Conservation (phyloP, 176 grass and related monocot genomes). For the Triticum monococcum region DNA sequence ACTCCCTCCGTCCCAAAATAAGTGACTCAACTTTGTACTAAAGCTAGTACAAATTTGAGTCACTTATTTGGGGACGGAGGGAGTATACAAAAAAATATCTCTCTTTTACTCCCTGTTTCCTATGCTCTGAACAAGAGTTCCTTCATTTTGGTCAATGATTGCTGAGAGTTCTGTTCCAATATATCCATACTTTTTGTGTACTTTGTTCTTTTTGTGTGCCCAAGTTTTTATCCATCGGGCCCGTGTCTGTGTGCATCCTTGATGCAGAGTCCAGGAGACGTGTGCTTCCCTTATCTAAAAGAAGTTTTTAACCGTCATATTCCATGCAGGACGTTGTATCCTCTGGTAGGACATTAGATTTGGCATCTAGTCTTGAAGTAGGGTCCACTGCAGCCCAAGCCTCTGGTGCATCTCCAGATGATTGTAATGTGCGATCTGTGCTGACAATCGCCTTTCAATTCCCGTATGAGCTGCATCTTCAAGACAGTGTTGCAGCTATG, state of each 20-base stretch:
- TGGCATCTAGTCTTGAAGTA: constrained; percentile 89
- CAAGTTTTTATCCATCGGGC: constrained; percentile 18
- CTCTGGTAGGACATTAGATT: constrained; percentile 77
- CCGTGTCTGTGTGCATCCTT: not conserved
- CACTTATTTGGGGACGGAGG: too few species aligned
- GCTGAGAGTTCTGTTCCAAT: not conserved
- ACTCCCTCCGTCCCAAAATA: too few species aligned
- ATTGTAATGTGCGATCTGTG: constrained; percentile 73
- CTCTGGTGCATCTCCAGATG: constrained; percentile 44
- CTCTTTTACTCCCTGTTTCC: not conserved
- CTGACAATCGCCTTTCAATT: constrained; percentile 96
- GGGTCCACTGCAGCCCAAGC: constrained; percentile 51
- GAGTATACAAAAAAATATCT: too few species aligned
- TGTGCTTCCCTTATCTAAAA: not conserved
- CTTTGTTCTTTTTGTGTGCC: not conserved
- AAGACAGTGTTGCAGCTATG: constrained; percentile 78
- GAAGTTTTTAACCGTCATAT: constrained; percentile 22
- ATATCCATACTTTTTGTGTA: not conserved
- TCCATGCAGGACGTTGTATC: constrained; percentile 54
- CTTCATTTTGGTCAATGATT: not conserved
- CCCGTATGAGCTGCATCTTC: constrained; percentile 83
- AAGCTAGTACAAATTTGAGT: too few species aligned
- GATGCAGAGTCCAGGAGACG: not conserved
- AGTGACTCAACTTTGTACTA: too few species aligned
- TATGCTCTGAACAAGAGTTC: not conserved